Percentiles rank a stretch among this genome's conserved stretches.
Conservation (phyloP, 345 rosid species). For the Cardamine chenopodiifolia region DNA sequence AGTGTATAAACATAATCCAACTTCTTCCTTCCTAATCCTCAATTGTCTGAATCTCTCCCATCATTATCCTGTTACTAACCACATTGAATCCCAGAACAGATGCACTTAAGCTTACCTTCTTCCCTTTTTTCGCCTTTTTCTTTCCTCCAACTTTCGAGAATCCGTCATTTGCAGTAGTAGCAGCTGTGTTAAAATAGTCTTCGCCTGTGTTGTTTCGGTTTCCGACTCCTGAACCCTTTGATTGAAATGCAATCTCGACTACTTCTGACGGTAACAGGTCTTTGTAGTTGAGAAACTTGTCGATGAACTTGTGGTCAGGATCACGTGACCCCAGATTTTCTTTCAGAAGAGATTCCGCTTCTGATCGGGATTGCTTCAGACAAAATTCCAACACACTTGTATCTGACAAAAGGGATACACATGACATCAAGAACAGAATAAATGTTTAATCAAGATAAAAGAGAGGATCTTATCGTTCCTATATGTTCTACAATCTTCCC, state of each 20-base stretch:
- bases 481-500: not conserved
- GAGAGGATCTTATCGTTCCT: not conserved
- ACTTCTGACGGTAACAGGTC: slow-evolving; percentile 81
- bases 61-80: slow-evolving; percentile 97
- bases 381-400: slow-evolving; percentile 91
- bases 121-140: slow-evolving; percentile 86
- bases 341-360: slow-evolving; percentile 76
- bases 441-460: not conserved
- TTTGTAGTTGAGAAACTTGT: slow-evolving; percentile 88
- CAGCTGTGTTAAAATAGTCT: slow-evolving; percentile 47
- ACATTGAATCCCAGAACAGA: slow-evolving; percentile 88
- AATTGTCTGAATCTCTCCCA: slow-evolving; percentile 92
- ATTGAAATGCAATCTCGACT: slow-evolving; percentile 84
- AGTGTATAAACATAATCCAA: slow-evolving; percentile 52
- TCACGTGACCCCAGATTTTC: slow-evolving; percentile 80
- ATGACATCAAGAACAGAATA: not conserved
- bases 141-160: slow-evolving; percentile 70
- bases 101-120: slow-evolving; percentile 85
- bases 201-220: slow-evolving; percentile 45
- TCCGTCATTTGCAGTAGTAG: slow-evolving; percentile 47
- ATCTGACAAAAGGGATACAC: slow-evolving; percentile 47
- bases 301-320: slow-evolving; percentile 79
- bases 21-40: slow-evolving; percentile 60
- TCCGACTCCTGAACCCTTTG: slow-evolving; percentile 47
- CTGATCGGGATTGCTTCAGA: slow-evolving; percentile 86